A percentile compares a stretch with the other conserved stretches of the same genome.
Evolutionary conservation across 2,329 filamentous ascomycete species (phyloP).

Genomic region (Triangularia verruculosa): DNA sequence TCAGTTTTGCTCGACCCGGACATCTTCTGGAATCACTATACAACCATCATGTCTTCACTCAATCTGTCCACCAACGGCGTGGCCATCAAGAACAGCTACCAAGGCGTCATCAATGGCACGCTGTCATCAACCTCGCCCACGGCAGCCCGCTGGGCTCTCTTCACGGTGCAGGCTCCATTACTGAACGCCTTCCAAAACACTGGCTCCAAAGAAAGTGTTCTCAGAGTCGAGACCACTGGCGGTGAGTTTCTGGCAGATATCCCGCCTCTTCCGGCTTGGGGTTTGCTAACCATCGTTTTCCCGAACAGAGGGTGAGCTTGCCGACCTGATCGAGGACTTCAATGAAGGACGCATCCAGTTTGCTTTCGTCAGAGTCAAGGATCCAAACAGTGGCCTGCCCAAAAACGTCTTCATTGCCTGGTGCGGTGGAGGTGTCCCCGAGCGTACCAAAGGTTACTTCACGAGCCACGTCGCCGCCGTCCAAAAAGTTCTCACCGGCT

Average conservation of each 20-base stretch:
- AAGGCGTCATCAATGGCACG: slow-evolving; percentile 54
- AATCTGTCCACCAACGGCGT: slow-evolving; percentile 77
- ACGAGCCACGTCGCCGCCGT: slow-evolving; percentile 89
- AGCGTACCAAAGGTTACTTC: slow-evolving; percentile 97
- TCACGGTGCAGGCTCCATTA: slow-evolving; percentile 87
- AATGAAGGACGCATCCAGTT: slow-evolving; percentile 96
- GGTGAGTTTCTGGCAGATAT: slow-evolving; percentile 47
- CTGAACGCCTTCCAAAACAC: slow-evolving; percentile 89
- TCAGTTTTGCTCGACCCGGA: background rate
- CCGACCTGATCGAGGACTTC: slow-evolving; percentile 90
- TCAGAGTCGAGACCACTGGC: slow-evolving; percentile 92
- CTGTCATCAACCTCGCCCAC: slow-evolving; percentile 67
- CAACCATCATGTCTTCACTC: slow-evolving; percentile 66
- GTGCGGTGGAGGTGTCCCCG: slow-evolving; percentile 97
- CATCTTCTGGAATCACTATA: background rate
- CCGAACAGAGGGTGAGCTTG: slow-evolving; percentile 78
- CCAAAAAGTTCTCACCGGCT: slow-evolving; percentile 89
- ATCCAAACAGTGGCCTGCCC: slow-evolving; percentile 83
- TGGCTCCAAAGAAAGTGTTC: slow-evolving; percentile 82
- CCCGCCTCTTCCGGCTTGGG: background rate
- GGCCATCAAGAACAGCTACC: slow-evolving; percentile 80
- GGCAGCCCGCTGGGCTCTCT: slow-evolving; percentile 89
- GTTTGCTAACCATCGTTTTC: slow-evolving; percentile 9
- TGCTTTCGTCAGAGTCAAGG: slow-evolving; percentile 93
- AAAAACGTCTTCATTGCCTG: slow-evolving; percentile 94